Conservation (phyloP, 225 moss, liverwort and hornwort genomes). For the Thuidium tamariscinum region DNA sequence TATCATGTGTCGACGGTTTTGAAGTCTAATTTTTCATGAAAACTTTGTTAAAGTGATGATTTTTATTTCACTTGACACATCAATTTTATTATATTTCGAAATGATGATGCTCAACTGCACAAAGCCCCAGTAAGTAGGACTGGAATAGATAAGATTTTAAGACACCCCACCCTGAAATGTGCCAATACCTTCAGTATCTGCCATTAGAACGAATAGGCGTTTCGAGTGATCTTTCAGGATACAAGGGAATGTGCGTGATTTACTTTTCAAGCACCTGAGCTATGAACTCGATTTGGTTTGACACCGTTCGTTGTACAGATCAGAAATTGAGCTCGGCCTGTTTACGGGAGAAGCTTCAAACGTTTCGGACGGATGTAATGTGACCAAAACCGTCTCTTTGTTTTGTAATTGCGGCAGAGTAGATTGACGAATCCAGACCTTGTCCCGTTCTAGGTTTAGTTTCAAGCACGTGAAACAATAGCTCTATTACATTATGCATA, state of each 20-base stretch:
- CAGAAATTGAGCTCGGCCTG: neutral
- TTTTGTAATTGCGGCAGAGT: neutral
- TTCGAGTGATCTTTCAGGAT: neutral
- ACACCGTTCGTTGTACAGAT: neutral
- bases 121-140: neutral
- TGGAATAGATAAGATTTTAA: no score
- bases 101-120: neutral
- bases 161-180: neutral
- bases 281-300: neutral
- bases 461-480: neutral
- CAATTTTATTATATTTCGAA: neutral
- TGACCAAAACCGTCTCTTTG: neutral
- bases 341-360: constrained; percentile 2
- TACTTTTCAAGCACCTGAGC: neutral
- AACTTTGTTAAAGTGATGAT: neutral
- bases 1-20: no score
- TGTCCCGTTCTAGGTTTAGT: neutral
- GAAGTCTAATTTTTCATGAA: neutral
- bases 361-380: constrained; percentile 7
- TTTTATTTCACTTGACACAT: neutral
- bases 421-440: neutral
- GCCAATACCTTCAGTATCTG: neutral
- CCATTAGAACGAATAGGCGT: neutral
- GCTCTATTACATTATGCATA: neutral
- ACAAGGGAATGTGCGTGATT: neutral